These are phyloP conservation scores for Mycena belliarum DNA, from an alignment of 768 basidiomycete genomes.

Conservation along the genomic window DNA sequence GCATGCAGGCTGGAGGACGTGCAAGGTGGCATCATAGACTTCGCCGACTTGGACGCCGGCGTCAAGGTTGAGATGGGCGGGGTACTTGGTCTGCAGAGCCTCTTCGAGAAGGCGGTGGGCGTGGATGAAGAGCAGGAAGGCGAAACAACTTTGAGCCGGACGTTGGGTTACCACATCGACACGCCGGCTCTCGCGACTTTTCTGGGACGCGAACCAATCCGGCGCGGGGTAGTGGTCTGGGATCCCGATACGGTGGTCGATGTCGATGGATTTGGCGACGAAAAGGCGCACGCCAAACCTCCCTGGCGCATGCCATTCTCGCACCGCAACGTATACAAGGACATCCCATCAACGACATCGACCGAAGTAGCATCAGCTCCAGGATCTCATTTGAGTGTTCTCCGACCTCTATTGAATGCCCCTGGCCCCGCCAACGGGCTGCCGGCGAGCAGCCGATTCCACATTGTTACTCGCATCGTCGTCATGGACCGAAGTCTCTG, in stretches of 20 bases:
- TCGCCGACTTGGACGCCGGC: constrained; percentile 36
- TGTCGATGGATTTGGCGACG: constrained; percentile 29
- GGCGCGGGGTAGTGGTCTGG: constrained; percentile 45
- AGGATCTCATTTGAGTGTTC: no score
- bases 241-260: constrained; percentile 40
- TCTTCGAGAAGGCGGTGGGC: constrained; percentile 53
- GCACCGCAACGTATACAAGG: constrained; percentile 29
- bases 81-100: constrained; percentile 45
- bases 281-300: constrained; percentile 16
- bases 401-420: not conserved
- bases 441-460: constrained; percentile 43
- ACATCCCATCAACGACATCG: not conserved
- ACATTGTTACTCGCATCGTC: constrained; percentile 48
- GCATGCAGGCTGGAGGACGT: constrained; percentile 27
- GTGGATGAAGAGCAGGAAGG: constrained; percentile 3
- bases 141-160: constrained; percentile 32
- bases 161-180: constrained; percentile 51
- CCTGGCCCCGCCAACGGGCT: not conserved
- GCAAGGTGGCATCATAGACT: constrained; percentile 31
- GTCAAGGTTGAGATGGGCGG: constrained; percentile 46
- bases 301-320: constrained; percentile 41
- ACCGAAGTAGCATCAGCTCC: not conserved
- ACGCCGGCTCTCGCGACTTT: constrained; percentile 52
- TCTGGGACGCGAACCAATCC: constrained; percentile 43
- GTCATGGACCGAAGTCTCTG: constrained; percentile 51